Base-by-base conservation (phyloP, 257 asterid genomes). In the Penstemon eatonii region DNA sequence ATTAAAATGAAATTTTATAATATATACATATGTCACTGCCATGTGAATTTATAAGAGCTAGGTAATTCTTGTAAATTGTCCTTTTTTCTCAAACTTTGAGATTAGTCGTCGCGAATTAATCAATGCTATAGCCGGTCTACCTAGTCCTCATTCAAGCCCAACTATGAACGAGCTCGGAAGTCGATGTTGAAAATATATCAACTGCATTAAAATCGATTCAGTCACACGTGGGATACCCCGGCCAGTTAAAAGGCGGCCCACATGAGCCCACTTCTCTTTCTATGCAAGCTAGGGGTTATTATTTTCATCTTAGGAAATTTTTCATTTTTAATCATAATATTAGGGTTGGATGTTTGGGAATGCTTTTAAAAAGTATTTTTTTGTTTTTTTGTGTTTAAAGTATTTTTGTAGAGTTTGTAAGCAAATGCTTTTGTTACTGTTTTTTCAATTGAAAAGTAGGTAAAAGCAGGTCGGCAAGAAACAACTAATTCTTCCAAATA, bases 141-240 rank as follows among this genome's bases (percentile, higher is more conserved):
- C 49, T 47, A 40, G 76, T 45, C 60, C 12, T 40, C 60, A 46
- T 73, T 71, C 75, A 76, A 75, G 78, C 80, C 73, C 75, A 63
- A 63, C 76, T 8, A 51, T 53, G 66, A 58, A 11, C 1, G 56
- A 40, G 63, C 78, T 67, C 81, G 68, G 5, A 46, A 7, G 6
- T 70, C 81, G 69, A 76, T 68, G 76, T 73, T 79, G 66, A 72
- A 71, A 52, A 49, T 74, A 49, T 62, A 42, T 19, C 25, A 39
- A 64, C 71, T 40, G 71, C 67, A 64, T 56, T 65, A 64, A 46
- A 45, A 25, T 25, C 33, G 33, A 25, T 70, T 72, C 50, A 51
- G 7, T 4, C 76, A 63, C 80, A 68, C 80, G 75, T 71, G 74
- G 78, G 66, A 53, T 71, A 41, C 42, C 33, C 33, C 33, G 33